Conservation (phyloP, 441 rosid genomes). For the Populus hybrid region DNA sequence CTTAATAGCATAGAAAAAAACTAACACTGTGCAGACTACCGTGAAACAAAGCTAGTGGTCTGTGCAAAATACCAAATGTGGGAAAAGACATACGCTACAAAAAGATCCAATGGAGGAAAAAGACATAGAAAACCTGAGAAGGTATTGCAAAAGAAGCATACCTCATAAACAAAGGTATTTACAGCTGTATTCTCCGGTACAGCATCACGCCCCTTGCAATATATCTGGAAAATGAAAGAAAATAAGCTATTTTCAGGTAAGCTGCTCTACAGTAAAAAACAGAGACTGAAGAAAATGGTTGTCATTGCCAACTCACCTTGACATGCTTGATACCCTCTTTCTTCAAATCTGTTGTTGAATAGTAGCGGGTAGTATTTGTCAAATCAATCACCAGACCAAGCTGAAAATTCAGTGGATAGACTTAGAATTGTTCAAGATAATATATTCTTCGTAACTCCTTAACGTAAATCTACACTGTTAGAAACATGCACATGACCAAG, state of each 20-base stretch:
- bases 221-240: conserved; percentile 46
- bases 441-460: neutral
- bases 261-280: neutral
- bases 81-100: neutral
- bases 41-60: neutral
- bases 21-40: neutral
- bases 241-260: neutral
- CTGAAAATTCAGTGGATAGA: conserved; percentile 32
- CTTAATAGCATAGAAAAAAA: neutral
- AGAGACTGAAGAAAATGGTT: neutral
- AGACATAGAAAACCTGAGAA: neutral
- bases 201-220: conserved; percentile 76
- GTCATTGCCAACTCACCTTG: conserved; percentile 43
- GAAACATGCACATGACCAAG: neutral
- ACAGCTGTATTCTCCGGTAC: conserved; percentile 79
- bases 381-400: conserved; percentile 90
- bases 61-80: neutral
- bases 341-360: conserved; percentile 57
- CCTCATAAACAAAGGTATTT: conserved; percentile 77
- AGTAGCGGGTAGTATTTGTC: conserved; percentile 81
- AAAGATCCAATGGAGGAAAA: neutral
- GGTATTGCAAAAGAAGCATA: conserved; percentile 20
- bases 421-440: neutral
- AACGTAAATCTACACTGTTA: neutral
- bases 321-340: conserved; percentile 77